A percentile compares a stretch with the other conserved stretches of the same genome.
Conservation (phyloP, 192 early-diverging fungal species). For the Coemansia sp. region DNA sequence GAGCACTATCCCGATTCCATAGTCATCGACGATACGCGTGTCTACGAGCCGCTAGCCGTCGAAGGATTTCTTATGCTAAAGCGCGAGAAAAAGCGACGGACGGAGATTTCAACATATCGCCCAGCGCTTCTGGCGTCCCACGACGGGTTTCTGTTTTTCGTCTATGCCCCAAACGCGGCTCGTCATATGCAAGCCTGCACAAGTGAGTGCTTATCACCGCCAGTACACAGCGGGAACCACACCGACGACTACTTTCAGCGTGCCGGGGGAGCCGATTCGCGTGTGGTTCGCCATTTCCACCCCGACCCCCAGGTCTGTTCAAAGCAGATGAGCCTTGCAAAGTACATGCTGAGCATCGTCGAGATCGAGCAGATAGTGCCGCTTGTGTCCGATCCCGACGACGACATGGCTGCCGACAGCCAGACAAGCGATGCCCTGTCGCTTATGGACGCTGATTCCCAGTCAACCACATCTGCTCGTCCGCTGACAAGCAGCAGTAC, state of each 20-base stretch:
- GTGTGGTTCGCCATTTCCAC: constrained; percentile 29
- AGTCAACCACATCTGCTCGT: not conserved
- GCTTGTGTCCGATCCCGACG: constrained; percentile 13
- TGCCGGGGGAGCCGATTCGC: not conserved
- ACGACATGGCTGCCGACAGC: not conserved
- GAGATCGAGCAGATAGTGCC: constrained; percentile 42
- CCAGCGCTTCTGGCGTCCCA: constrained; percentile 39
- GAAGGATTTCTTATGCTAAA: constrained; percentile 52
- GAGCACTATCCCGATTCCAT: constrained; percentile 46
- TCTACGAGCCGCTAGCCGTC: constrained; percentile 32
- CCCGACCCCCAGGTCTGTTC: constrained; percentile 23
- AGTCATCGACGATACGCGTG: constrained; percentile 1
- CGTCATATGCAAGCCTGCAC: constrained; percentile 29
- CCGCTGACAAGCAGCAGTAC: not conserved
- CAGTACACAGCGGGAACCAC: not conserved
- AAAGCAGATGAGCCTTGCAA: constrained; percentile 47
- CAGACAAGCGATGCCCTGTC: not conserved
- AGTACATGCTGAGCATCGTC: constrained; percentile 43
- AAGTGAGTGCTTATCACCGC: constrained; percentile 6
- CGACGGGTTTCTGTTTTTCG: constrained; percentile 38
- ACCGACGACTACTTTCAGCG: not conserved
- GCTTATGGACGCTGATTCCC: constrained; percentile 12
- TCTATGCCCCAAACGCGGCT: constrained; percentile 37
- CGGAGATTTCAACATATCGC: constrained; percentile 28
- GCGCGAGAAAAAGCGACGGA: constrained; percentile 26